These are phyloP conservation scores for Vitis cinerea DNA, from an alignment of 164 flowering plant genomes.

Conservation along the genomic window DNA sequence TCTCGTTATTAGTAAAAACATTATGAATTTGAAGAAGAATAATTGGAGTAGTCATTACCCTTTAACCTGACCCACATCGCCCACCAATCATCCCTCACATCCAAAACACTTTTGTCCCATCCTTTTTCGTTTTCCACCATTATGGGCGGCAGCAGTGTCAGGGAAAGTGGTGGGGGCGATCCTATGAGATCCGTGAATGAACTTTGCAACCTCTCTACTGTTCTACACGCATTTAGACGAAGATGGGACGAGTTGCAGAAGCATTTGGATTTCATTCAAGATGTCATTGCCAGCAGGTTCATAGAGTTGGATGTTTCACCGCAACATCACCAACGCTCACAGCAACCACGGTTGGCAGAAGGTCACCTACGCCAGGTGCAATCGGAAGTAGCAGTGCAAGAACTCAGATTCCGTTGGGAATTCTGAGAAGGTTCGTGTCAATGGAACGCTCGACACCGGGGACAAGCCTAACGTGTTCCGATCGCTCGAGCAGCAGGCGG, in stretches of 20 bases:
- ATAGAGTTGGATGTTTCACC: neutral
- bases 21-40: too few relatives aligned
- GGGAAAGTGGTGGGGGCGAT: neutral
- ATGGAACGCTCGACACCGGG: slow-evolving; percentile 20
- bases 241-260: slow-evolving; percentile 40
- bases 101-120: too few relatives aligned
- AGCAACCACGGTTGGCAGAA: slow-evolving; percentile 83
- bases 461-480: slow-evolving; percentile 36
- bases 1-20: too few relatives aligned
- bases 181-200: slow-evolving; percentile 17
- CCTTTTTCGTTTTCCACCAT: neutral
- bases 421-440: slow-evolving; percentile 1
- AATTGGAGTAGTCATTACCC: too few relatives aligned
- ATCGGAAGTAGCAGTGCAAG: slow-evolving; percentile 28
- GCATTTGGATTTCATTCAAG: slow-evolving; percentile 42
- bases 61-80: too few relatives aligned
- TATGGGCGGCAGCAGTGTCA: neutral
- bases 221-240: slow-evolving; percentile 29
- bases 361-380: slow-evolving; percentile 66
- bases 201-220: slow-evolving; percentile 29
- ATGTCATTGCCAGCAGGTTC: slow-evolving; percentile 14
- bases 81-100: too few relatives aligned
- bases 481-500: slow-evolving; percentile 49
- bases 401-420: slow-evolving; percentile 11
- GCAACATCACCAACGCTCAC: slow-evolving; percentile 8